Percentiles rank a stretch among this genome's conserved stretches.
Conservation (phyloP, 306 rosid species). For the Sophora flavescens region DNA sequence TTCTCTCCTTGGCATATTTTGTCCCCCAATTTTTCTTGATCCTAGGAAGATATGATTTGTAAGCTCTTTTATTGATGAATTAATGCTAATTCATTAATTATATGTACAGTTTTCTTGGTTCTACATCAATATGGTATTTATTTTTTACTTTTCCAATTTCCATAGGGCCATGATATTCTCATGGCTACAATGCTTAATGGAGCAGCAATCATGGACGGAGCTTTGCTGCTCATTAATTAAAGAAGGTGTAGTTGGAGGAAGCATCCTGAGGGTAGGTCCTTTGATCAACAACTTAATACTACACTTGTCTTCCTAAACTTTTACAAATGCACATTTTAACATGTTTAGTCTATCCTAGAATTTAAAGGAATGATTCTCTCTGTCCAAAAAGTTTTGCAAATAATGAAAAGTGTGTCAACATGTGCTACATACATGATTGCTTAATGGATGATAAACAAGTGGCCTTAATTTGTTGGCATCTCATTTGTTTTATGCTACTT, state of each 20-base stretch:
- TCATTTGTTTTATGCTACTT: too few species aligned
- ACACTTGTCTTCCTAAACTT: too few species aligned
- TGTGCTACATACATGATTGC: too few species aligned
- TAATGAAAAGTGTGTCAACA: too few species aligned
- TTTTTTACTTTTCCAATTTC: slow-evolving; percentile 13
- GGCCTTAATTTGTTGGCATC: too few species aligned
- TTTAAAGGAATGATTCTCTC: too few species aligned
- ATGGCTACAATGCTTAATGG: slow-evolving; percentile 99
- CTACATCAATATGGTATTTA: background rate
- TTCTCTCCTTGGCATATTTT: background rate
- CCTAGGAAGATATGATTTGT: background rate
- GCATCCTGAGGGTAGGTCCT: slow-evolving; percentile 86
- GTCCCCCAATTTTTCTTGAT: background rate
- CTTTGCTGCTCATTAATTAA: slow-evolving; percentile 88
- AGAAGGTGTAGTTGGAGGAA: slow-evolving; percentile 99
- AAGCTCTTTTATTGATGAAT: background rate
- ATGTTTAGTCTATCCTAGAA: too few species aligned
- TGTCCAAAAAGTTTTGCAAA: too few species aligned
- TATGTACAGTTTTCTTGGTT: background rate
- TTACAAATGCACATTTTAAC: too few species aligned
- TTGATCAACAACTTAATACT: slow-evolving; percentile 33
- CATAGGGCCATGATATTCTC: too few species aligned
- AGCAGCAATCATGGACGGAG: slow-evolving; percentile 99
- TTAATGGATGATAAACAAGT: too few species aligned
- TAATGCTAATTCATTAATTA: background rate